Evolutionary conservation across 805 yeast genomes (phyloP).

Genomic region (Metschnikowia sp.): DNA sequence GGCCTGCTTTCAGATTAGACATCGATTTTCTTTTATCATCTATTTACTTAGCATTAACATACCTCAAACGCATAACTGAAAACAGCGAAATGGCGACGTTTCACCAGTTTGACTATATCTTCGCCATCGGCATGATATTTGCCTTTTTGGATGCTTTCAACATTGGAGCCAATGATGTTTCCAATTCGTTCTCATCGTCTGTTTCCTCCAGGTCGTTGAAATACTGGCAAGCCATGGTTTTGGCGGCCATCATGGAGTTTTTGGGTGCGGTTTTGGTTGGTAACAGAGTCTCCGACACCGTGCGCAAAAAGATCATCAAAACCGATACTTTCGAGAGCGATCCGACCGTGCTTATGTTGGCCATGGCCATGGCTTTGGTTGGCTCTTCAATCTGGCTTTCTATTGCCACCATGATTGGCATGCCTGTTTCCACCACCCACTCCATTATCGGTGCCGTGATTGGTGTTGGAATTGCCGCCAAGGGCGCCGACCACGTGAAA

Average conservation of each 20-base stretch:
- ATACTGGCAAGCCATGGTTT: slow-evolving; percentile 72
- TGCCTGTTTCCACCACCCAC: slow-evolving; percentile 83
- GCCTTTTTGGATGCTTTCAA: slow-evolving; percentile 78
- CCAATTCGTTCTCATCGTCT: slow-evolving; percentile 76
- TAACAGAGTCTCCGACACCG: slow-evolving; percentile 70
- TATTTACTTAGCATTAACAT: no score
- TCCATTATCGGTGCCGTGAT: slow-evolving; percentile 74
- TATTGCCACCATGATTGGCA: slow-evolving; percentile 61
- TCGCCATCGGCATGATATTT: slow-evolving; percentile 65
- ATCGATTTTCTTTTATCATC: no score
- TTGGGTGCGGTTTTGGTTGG: slow-evolving; percentile 75
- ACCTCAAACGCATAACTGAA: neutral
- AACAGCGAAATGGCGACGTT: slow-evolving; percentile 29
- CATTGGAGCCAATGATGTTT: slow-evolving; percentile 80
- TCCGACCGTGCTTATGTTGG: slow-evolving; percentile 71
- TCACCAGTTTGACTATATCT: slow-evolving; percentile 63
- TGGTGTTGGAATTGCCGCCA: slow-evolving; percentile 73
- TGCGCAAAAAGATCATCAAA: slow-evolving; percentile 61
- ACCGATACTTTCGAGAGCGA: slow-evolving; percentile 44
- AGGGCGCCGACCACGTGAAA: slow-evolving; percentile 53
- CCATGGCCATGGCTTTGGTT: slow-evolving; percentile 71
- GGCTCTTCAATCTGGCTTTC: slow-evolving; percentile 73
- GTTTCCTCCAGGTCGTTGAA: slow-evolving; percentile 66
- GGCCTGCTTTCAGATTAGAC: no score
- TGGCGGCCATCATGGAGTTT: slow-evolving; percentile 70